Conservation (phyloP, 371 early-diverging fungal genomes). For the Basidiobolus meristosporus region DNA sequence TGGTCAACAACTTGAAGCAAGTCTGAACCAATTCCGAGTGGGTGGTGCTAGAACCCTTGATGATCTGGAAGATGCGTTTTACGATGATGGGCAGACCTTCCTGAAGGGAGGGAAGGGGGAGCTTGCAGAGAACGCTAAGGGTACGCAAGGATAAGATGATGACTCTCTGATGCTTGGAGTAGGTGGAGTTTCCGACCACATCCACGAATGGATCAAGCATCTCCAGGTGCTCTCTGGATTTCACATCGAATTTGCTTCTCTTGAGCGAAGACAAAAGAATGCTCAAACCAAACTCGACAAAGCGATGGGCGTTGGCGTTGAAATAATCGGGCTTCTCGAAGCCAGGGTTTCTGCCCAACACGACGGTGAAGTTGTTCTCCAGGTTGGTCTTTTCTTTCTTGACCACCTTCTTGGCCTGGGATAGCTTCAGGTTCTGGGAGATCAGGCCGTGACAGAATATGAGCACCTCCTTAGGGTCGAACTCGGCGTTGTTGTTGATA, state of each 20-base stretch:
- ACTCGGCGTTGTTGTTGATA: slow-evolving; percentile 47
- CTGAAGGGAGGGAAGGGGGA: slow-evolving; percentile 47
- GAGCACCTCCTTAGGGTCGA: slow-evolving; percentile 41
- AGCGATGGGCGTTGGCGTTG: slow-evolving; percentile 62
- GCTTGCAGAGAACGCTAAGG: slow-evolving; percentile 33
- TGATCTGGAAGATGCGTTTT: slow-evolving; percentile 48
- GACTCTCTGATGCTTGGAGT: slow-evolving; percentile 54
- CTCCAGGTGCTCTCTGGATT: slow-evolving; percentile 21
- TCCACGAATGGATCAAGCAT: slow-evolving; percentile 66
- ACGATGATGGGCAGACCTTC: slow-evolving; percentile 47
- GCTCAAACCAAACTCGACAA: slow-evolving; percentile 81
- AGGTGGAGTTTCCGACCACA: slow-evolving; percentile 58
- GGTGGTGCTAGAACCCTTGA: slow-evolving; percentile 39
- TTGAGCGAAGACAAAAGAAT: slow-evolving; percentile 45
- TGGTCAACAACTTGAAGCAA: slow-evolving; percentile 60
- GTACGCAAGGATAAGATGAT: slow-evolving; percentile 46
- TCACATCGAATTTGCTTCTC: slow-evolving; percentile 36
- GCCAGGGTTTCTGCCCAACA: slow-evolving; percentile 35
- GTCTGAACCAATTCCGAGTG: slow-evolving; percentile 53
- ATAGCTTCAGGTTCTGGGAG: slow-evolving; percentile 3
- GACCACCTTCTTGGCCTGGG: slow-evolving; percentile 18
- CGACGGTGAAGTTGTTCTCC: slow-evolving; percentile 49
- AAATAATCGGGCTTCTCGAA: slow-evolving; percentile 23
- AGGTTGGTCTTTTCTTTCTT: slow-evolving; percentile 22
- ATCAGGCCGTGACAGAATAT: slow-evolving; percentile 68